Evolutionary conservation across 805 yeast species (phyloP).

Genomic region (Torulaspora indica): DNA sequence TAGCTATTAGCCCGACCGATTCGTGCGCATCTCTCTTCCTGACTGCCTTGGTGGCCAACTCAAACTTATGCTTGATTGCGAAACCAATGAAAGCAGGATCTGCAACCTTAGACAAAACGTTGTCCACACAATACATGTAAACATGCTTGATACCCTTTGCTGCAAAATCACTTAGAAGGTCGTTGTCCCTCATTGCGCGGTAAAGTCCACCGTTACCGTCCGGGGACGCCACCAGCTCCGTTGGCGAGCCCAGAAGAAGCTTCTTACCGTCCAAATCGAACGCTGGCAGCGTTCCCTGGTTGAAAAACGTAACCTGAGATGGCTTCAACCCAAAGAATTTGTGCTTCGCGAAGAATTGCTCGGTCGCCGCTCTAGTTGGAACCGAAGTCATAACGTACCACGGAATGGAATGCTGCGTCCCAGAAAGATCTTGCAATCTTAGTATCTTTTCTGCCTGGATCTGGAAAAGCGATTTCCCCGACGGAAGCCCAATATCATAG

Average conservation of each 20-base stretch:
- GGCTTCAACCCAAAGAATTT: slow-evolving; percentile 64
- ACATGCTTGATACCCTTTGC: slow-evolving; percentile 73
- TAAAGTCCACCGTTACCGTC: slow-evolving; percentile 98
- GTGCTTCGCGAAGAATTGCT: slow-evolving; percentile 57
- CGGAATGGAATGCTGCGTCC: slow-evolving; percentile 40
- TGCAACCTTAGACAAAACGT: slow-evolving; percentile 83
- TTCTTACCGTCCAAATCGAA: slow-evolving; percentile 64
- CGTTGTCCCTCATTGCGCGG: slow-evolving; percentile 65
- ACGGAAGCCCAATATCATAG: slow-evolving; percentile 79
- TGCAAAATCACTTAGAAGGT: slow-evolving; percentile 63
- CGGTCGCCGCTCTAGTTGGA: slow-evolving; percentile 76
- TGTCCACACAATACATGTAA: slow-evolving; percentile 97
- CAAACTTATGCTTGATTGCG: slow-evolving; percentile 59
- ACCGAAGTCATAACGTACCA: slow-evolving; percentile 96
- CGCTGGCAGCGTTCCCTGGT: slow-evolving; percentile 95
- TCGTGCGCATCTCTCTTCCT: slow-evolving; percentile 85
- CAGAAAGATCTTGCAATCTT: slow-evolving; percentile 47
- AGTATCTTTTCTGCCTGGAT: slow-evolving; percentile 84
- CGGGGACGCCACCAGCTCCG: slow-evolving; percentile 73
- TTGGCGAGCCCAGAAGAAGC: slow-evolving; percentile 56
- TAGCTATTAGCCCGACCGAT: slow-evolving; percentile 86
- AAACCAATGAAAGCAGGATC: slow-evolving; percentile 86
- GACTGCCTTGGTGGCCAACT: slow-evolving; percentile 89
- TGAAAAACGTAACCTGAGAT: slow-evolving; percentile 68
- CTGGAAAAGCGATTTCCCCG: slow-evolving; percentile 79